Percentiles rank a stretch among this genome's conserved stretches.
Evolutionary conservation across 768 basidiomycete species (phyloP).

Genomic region (Kwoniella dejecticola): DNA sequence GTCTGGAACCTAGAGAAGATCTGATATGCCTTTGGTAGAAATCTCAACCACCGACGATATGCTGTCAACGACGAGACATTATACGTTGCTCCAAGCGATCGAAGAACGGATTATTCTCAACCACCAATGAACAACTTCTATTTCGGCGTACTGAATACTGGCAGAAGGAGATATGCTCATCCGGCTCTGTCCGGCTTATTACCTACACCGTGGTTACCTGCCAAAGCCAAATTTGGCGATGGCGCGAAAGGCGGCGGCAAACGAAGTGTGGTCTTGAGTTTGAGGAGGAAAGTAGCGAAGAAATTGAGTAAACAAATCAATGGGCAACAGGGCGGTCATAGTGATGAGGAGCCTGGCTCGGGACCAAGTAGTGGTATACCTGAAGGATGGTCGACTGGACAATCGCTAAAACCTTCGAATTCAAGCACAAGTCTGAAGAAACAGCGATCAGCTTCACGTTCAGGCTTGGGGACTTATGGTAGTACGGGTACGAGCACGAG

Average conservation of each 20-base stretch:
- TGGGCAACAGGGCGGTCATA: slow-evolving; percentile 16
- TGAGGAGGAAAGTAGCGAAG: slow-evolving; percentile 41
- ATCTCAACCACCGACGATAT: slow-evolving; percentile 82
- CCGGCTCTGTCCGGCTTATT: slow-evolving; percentile 91
- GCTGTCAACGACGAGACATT: slow-evolving; percentile 90
- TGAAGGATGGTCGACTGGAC: slow-evolving; percentile 60
- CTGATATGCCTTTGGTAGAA: slow-evolving; percentile 55
- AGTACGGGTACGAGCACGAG: slow-evolving; percentile 14
- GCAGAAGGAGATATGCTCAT: slow-evolving; percentile 89
- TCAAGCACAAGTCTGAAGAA: slow-evolving; percentile 8
- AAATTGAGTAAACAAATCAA: slow-evolving; percentile 11
- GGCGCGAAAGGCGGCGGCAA: slow-evolving; percentile 31
- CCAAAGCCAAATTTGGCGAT: slow-evolving; percentile 75
- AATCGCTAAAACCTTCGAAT: slow-evolving; percentile 3
- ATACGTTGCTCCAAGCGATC: slow-evolving; percentile 93
- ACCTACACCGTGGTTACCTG: slow-evolving; percentile 90
- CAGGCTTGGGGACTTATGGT: slow-evolving; percentile 1
- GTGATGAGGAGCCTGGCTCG: slow-evolving; percentile 24
- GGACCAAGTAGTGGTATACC: slow-evolving; percentile 17
- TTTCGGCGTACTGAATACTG: slow-evolving; percentile 90
- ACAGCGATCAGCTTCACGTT: not conserved
- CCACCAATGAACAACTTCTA: slow-evolving; percentile 97
- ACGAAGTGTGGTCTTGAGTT: slow-evolving; percentile 37
- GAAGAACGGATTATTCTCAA: slow-evolving; percentile 90
- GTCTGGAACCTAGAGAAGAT: not conserved